Conservation (phyloP, 2,329 filamentous ascomycete genomes). For the Xylaria sp. region DNA sequence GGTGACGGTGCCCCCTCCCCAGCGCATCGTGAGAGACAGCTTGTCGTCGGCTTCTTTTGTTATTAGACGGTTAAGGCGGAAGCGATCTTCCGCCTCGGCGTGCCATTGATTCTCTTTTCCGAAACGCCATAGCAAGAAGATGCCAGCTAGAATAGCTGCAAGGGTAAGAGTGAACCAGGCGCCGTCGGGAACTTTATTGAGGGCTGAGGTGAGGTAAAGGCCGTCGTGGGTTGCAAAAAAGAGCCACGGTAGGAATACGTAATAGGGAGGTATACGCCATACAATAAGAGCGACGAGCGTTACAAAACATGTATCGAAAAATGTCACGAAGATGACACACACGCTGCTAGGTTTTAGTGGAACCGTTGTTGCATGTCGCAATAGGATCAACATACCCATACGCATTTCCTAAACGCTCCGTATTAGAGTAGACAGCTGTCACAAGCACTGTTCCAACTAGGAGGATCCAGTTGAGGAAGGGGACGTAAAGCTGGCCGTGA, state of each 20-base stretch:
- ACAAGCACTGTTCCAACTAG: constrained; percentile 78
- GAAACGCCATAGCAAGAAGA: constrained; percentile 79
- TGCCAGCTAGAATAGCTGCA: constrained; percentile 62
- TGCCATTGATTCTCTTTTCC: constrained; percentile 80
- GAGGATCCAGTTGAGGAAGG: constrained; percentile 76
- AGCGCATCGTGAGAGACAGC: constrained; percentile 45
- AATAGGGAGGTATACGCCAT: constrained; percentile 66
- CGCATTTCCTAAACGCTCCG: constrained; percentile 72
- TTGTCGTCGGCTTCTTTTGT: constrained; percentile 34
- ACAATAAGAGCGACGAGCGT: constrained; percentile 73
- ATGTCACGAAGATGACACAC: constrained; percentile 80
- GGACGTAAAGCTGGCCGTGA: constrained; percentile 78
- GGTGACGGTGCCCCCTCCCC: constrained; percentile 51
- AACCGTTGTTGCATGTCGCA: background rate
- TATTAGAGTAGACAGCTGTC: constrained; percentile 70
- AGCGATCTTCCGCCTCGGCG: constrained; percentile 67
- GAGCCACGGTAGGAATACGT: constrained; percentile 68
- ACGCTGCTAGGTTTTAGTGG: constrained; percentile 46
- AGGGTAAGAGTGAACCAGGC: constrained; percentile 79
- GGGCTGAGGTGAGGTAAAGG: constrained; percentile 70
- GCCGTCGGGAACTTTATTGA: constrained; percentile 75
- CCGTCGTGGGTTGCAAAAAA: constrained; percentile 71
- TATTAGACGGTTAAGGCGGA: constrained; percentile 52
- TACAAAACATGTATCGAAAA: constrained; percentile 78
- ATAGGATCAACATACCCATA: constrained; percentile 57